Evolutionary conservation across 2,329 filamentous ascomycete species (phyloP), one percentile per base, ranked within the genome.

Genomic region (Samsoniella hepiali): DNA sequence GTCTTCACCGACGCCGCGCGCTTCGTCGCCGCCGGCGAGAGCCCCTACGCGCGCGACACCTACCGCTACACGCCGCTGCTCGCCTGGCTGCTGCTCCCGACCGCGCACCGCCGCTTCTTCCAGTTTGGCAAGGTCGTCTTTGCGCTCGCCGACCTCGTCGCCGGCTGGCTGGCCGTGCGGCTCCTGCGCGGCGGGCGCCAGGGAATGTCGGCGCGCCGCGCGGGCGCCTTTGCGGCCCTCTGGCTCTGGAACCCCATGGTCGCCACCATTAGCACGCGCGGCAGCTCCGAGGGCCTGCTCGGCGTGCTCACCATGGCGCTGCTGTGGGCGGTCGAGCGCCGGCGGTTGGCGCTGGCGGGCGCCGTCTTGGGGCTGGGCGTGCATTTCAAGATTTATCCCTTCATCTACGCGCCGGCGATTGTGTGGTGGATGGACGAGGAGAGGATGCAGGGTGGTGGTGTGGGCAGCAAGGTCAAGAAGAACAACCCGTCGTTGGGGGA

Each of bases 221-320:
- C 92, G 1, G 79, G 93, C 65, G 87, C 84, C 65, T 97, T 91
- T 70, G 90, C 93, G 1, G 87, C 88, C 68, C 89, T 97, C 45
- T 99, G 95, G 95, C 79, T 98, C 65, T 83, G 97, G 72, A 99
- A 99, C 71, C 95, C 95, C 0, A 98, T 99, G 93, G 95, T 98
- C 10, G 95, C 95, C 0, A 92, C 93, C 44, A 99, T 99, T 71
- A 97, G 92, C 76, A 98, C 95, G 13, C 82, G 95, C 56, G 95
- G 95, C 15, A 97, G 93, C 77, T 95, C 93, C 0, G 95, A 99
- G 76, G 95, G 95, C 0, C 74, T 99, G 13, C 77, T 99, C 8
- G 93, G 91, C 17, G 91, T 94, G 0, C 82, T 97, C 73, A 91
- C 96, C 6, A 87, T 92, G 65, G 90, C 86, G 0, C 75, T 98